Conservation (phyloP, 495 filamentous ascomycete species). For the Diplogelasinospora grovesii region DNA sequence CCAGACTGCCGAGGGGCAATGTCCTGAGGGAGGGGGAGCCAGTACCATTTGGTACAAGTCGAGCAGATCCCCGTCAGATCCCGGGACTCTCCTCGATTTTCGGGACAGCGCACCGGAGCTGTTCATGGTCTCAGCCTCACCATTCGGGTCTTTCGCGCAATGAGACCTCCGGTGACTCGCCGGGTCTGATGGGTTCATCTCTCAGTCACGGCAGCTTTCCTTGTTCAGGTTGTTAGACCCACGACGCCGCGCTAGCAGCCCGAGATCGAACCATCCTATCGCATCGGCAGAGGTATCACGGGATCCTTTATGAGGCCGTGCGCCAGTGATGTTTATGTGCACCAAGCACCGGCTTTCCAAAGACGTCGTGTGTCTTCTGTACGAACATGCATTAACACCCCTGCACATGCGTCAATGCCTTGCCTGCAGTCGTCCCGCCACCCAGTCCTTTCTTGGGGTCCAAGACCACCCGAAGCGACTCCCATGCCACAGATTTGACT, state of each 20-base stretch:
- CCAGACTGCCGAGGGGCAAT: background rate
- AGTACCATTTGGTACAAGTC: too few species aligned
- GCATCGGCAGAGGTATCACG: slow-evolving; percentile 16
- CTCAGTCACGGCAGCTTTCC: too few species aligned
- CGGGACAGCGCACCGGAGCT: background rate
- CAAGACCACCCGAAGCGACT: background rate
- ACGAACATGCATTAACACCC: slow-evolving; percentile 18
- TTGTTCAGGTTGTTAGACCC: too few species aligned
- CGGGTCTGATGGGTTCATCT: too few species aligned
- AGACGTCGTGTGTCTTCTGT: slow-evolving; percentile 5
- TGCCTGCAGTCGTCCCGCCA: slow-evolving; percentile 16
- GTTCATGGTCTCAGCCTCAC: background rate
- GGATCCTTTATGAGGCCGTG: slow-evolving; percentile 11
- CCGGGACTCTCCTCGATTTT: background rate
- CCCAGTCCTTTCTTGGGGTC: slow-evolving; percentile 8
- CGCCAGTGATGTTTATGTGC: slow-evolving; percentile 10
- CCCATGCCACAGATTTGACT: slow-evolving; percentile 12
- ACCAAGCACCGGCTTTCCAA: slow-evolving; percentile 7
- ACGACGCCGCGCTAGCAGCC: too few species aligned
- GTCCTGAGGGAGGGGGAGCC: background rate
- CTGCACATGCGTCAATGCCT: slow-evolving; percentile 28
- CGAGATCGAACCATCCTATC: slow-evolving; percentile 1
- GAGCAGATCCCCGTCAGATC: background rate
- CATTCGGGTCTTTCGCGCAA: background rate
- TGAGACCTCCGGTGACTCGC: background rate